Conservation (phyloP, 108 stramenopile species). For the Asterionellopsis glacialis region DNA sequence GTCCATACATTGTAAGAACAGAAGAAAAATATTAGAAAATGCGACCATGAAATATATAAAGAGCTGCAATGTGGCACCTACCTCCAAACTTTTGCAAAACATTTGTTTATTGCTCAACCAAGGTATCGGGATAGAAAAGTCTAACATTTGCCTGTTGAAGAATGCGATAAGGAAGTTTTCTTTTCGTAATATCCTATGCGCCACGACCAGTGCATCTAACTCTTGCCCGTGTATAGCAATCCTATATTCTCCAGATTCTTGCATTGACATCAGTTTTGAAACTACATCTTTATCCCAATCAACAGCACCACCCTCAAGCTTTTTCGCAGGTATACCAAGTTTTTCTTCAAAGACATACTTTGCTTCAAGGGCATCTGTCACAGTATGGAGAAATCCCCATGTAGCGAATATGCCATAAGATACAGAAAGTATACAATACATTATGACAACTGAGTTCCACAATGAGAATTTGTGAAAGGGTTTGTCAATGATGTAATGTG, state of each 20-base stretch:
- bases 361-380: constrained; percentile 49
- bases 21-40: background rate
- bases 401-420: constrained; percentile 47
- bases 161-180: constrained; percentile 96
- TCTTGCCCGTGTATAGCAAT: constrained; percentile 38
- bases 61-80: too few species aligned
- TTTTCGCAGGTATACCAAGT: constrained; percentile 56
- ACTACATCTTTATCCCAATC: constrained; percentile 82
- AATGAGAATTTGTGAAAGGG: constrained; percentile 5
- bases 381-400: constrained; percentile 42
- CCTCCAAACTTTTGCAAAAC: constrained; percentile 5
- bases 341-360: constrained; percentile 67
- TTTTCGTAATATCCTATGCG: constrained; percentile 89
- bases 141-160: constrained; percentile 80
- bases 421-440: constrained; percentile 54
- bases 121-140: constrained; percentile 27
- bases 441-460: constrained; percentile 31
- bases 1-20: constrained; percentile 6
- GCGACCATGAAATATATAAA: too few species aligned
- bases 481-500: constrained; percentile 15
- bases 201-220: constrained; percentile 65
- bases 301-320: constrained; percentile 74
- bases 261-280: constrained; percentile 46
- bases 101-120: background rate
- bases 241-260: constrained; percentile 62